Conservation (phyloP, 2,329 filamentous ascomycete species). For the Ilyonectria sp. region DNA sequence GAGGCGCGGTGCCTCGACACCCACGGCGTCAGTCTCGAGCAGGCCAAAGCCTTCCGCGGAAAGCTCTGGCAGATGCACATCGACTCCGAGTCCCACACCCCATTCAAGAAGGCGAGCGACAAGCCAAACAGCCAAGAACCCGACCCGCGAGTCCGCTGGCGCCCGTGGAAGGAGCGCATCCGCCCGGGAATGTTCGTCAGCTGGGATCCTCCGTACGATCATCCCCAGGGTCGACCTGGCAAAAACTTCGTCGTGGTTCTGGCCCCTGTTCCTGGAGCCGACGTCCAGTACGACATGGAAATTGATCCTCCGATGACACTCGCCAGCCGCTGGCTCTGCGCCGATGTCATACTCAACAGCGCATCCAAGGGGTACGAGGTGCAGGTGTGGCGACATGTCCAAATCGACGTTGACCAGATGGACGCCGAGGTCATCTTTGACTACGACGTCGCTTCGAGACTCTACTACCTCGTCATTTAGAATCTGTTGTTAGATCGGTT, state of each 20-base stretch:
- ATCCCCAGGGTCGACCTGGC: conserved; percentile 29
- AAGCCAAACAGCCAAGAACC: conserved; percentile 49
- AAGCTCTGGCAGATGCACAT: conserved; percentile 62
- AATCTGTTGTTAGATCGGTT: too few relatives aligned
- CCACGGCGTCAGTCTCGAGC: conserved; percentile 52
- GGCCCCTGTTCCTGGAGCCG: conserved; percentile 37
- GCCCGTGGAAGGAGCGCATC: conserved; percentile 59
- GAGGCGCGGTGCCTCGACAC: conserved; percentile 58
- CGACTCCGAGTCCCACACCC: conserved; percentile 50
- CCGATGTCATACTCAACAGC: conserved; percentile 53
- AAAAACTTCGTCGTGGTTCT: conserved; percentile 54
- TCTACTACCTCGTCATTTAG: conserved; percentile 53
- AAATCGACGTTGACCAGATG: conserved; percentile 55
- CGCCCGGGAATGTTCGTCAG: conserved; percentile 59
- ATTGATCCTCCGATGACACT: neutral
- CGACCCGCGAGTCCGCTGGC: conserved; percentile 25
- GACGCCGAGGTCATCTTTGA: conserved; percentile 59
- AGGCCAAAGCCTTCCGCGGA: conserved; percentile 58
- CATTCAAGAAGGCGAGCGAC: conserved; percentile 6
- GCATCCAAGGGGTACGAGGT: conserved; percentile 57
- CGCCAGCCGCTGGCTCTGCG: conserved; percentile 53
- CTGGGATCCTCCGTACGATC: conserved; percentile 46
- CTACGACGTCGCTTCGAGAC: conserved; percentile 60
- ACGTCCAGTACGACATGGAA: conserved; percentile 26
- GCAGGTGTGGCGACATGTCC: conserved; percentile 56